Evolutionary conservation across 106 monocot species (phyloP).

Genomic region (Narthecium ossifragum): DNA sequence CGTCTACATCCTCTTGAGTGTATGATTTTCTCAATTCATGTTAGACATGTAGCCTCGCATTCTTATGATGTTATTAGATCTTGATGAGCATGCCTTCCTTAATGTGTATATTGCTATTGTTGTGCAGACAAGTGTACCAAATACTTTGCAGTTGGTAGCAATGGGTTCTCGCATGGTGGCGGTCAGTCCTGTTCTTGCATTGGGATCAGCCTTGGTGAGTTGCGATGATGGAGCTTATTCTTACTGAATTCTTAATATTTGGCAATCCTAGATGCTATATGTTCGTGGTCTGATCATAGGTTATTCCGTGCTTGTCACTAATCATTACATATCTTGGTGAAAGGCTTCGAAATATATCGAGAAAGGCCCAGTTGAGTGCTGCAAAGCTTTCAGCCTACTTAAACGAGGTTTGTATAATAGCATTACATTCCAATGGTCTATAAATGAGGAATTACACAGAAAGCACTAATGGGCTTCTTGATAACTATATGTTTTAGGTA

Average conservation of each 20-base stretch:
- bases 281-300: constrained; percentile 25
- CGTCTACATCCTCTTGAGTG: constrained; percentile 57
- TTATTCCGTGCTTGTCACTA: constrained; percentile 51
- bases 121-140: constrained; percentile 51
- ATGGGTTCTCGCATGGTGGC: constrained; percentile 69
- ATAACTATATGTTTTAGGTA: constrained; percentile 36
- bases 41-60: neutral
- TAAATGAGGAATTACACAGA: too few relatives aligned
- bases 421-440: too few relatives aligned
- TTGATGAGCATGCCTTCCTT: neutral
- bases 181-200: constrained; percentile 55
- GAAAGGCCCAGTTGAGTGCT: constrained; percentile 37
- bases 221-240: neutral
- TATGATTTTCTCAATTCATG: constrained; percentile 13
- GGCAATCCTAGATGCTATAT: neutral
- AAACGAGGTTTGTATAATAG: too few relatives aligned
- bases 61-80: neutral
- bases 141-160: constrained; percentile 55
- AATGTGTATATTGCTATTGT: neutral
- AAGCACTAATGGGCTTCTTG: constrained; percentile 11
- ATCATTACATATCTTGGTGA: constrained; percentile 51
- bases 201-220: constrained; percentile 47
- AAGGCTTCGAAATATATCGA: constrained; percentile 53
- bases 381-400: constrained; percentile 65
- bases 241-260: neutral